Evolutionary conservation across 2,329 filamentous ascomycete species (phyloP), one percentile per base, ranked within the genome.

Genomic region (Hypoxylon sp.): DNA sequence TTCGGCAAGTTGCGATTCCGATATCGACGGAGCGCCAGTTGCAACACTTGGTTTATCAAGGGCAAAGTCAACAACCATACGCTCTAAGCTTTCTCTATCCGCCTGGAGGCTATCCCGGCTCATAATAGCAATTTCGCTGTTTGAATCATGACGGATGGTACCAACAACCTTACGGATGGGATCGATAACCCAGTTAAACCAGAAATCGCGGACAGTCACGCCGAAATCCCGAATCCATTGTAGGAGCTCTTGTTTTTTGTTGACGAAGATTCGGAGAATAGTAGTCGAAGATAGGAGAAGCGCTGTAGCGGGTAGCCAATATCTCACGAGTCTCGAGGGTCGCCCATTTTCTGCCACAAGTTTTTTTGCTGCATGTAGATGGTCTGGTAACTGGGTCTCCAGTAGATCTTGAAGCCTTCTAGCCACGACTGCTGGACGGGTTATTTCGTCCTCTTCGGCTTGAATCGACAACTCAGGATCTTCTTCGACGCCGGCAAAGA

Each of bases 21-120:
- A 90, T 35, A 94, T 82, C 5, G 86, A 80, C 5, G 84, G 72
- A 0, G 75, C 77, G 0, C 83, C 84, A 8, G 84, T 83, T 31
- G 85, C 82, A 29, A 89, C 86, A 58, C 88, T 85, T 1, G 93
- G 92, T 75, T 94, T 94, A 73, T 97, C 94, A 9, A 91, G 83
- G 3, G 94, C 93, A 82, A 99, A 99, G 73, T 98, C 96, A 39
- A 99, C 91, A 3, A 99, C 97, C 96, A 99, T 99, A 52, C 96
- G 91, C 80, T 99, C 95, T 33, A 99, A 83, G 76, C 94, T 98
- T 59, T 94, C 93, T 33, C 94, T 90, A 78, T 99, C 96, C 1
- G 94, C 94, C 78, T 92, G 91, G 22, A 99, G 86, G 72, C 94
- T 98, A 72, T 95, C 92, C 65, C 94, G 93, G 81, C 94, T 98